Base-by-base conservation (phyloP, 2,329 filamentous ascomycete genomes). In the Coniochaeta sp. region DNA sequence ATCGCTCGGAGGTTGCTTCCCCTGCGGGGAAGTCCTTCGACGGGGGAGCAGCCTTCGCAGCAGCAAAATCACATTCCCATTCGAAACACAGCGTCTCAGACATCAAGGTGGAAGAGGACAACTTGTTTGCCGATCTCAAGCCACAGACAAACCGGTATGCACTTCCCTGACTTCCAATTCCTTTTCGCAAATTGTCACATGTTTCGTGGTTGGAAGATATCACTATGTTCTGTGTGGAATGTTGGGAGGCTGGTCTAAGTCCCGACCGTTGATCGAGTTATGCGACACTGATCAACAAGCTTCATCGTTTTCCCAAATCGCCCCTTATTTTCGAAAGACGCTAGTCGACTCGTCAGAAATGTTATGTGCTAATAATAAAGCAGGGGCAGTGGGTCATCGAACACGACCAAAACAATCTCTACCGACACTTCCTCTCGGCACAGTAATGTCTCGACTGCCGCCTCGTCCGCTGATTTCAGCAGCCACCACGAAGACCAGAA, bases 391-490 rank as follows among this genome's bases (percentile, higher is more conserved):
- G 78, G 78, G 58, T 76, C 79, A 40, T 82, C 79, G 59, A 82
- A 81, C 64, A 81, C 77, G 32, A 83, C 79, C 53, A 80, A 82
- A 65, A 77, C 77, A 54, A 74, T 73, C 49, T 81, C 78, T 50
- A 78, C 75, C 57, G 80, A 83, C 65, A 79, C 77, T 59, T 83
- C 79, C 30, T 83, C 80, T 48, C 76, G 79, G 61, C 77, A 83
- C 63, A 83, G 80, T 65, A 81, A 81, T 65, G 76, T 73, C 50
- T 83, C 80, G n/a, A 83, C 80, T 32, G 72, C 80, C 31, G 78
- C 80, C 12, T 83, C 80, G 3, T 82, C 80, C 3, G 74, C 78
- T 49, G 79, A 75, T 50, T 60, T 68, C 30, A 65, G 61, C 38
- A 58, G 57, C 9, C 67, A 71, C 32, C 71, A 76, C 52, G 72